Evolutionary conservation across 345 rosid species (phyloP), one percentile per base, ranked within the genome.

Genomic region (Aurinia saxatilis): DNA sequence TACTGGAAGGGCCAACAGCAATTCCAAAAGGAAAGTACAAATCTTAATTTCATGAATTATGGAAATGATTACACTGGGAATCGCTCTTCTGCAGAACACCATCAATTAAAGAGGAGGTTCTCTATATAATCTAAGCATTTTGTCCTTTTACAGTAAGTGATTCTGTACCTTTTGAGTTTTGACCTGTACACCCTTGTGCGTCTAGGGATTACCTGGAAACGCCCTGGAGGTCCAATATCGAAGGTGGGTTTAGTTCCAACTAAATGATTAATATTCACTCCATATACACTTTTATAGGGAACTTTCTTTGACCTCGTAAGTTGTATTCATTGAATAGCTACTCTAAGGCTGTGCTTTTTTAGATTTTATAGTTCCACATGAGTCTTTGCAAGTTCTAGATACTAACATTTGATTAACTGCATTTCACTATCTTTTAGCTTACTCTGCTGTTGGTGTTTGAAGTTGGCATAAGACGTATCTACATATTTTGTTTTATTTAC

Each of bases 91-190:
- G 75, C 69, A 66, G 71, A 76, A 33, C 49, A 57, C 37, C 37
- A 66, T 45, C 14, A 35, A 47, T 73, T 17, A 60, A 73, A 75
- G 71, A 85, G 79, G 69, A 79, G 89, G 97, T 87, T 39, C 31
- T 59, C 48, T 19, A 3, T 34, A 15, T 63, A 66, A 25, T 46
- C 61, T 48, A n/a, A 52, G 6, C 15, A 34, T 47, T 68, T 60
- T 62, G 34, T 51, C 33, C 52, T 38, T 58, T 41, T 63, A 46
- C 40, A 55, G 48, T 47, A 19, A 54, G 39, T 44, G 54, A 27
- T 10, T 25, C 9, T 17, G 11, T 60, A 44, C 39, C 56, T 66
- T 54, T 21, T n/a, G n/a, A n/a, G n/a, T n/a, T n/a, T 65, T 74
- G 64, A 64, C 56, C 42, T 54, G 33, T 21, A 52, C 19, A 38